Base-by-base conservation (phyloP, 176 grass and related monocot genomes). In the Saccharum officinarum region DNA sequence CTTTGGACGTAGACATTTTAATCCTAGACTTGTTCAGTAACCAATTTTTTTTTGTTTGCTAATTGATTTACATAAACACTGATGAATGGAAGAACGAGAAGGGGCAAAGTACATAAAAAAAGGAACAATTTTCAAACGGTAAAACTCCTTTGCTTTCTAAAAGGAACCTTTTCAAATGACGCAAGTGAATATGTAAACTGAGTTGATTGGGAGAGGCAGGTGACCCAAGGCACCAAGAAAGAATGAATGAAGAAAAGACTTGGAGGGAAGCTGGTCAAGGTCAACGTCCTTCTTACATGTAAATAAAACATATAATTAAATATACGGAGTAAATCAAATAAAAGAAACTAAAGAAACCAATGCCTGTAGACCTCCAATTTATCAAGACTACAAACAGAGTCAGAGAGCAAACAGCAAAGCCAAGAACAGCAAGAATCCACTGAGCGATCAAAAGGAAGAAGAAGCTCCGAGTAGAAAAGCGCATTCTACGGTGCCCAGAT, bases 371-470 rank as follows among this genome's bases (percentile, higher is more conserved):
- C 59, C 72, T 10, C 57, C 28, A 79, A 59, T 67, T 67, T 59
- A 62, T 84, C 37, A 34, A 72, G 57, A 49, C 82, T 84, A 71
- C 39, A 39, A 39, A 50, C 71, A 69, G 49, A 79, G 50, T 38
- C 66, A 39, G 80, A 39, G 47, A 42, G 36, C 84, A n/a, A n/a
- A n/a, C n/a, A n/a, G n/a, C n/a, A 4, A 73, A 90, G 17, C 67
- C 77, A 79, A 75, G 40, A 81, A 68, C 52, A 76, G 37, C 13
- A 89, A 55, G 55, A 87, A 59, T 75, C 80, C 33, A 36, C 84
- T 37, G 50, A 49, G 14, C 44, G 34, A 65, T 82, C 57, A 78
- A 39, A 82, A 89, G 74, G 2, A 88, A 26, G 5, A 82, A 85
- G 12, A 89, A 71, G 17, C 46, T 12, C 39, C 18, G 30, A 8